phyloP scores from a whole-genome alignment of 192 early-diverging fungal genomes.

The Geranomyces michiganensis region DNA sequence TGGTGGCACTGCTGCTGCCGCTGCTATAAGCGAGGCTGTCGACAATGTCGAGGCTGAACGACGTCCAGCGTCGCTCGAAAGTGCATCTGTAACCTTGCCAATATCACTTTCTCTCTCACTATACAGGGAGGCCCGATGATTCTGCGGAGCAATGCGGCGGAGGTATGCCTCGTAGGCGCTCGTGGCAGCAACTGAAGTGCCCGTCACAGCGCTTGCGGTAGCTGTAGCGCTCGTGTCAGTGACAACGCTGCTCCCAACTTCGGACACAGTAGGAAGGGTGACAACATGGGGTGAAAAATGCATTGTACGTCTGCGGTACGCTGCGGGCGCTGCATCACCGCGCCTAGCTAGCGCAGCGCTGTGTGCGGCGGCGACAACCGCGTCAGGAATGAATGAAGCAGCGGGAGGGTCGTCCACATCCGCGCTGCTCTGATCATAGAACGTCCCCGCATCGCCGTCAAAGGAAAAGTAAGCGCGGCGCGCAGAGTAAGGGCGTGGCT shows the following conservation, averaged over 20 bases:
- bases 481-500: background rate
- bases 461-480: conserved; percentile 1
- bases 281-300: background rate
- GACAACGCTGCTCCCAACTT: background rate
- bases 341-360: background rate
- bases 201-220: too few species aligned
- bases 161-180: conserved; percentile 3
- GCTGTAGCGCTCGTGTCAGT: too few species aligned
- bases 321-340: background rate
- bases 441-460: background rate
- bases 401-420: background rate
- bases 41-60: too few species aligned
- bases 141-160: background rate
- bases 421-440: background rate
- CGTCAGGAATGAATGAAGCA: background rate
- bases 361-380: background rate
- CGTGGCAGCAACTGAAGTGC: too few species aligned
- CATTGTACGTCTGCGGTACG: conserved; percentile 3
- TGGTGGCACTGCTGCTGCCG: too few species aligned
- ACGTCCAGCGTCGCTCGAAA: too few species aligned
- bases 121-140: too few species aligned
- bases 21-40: too few species aligned
- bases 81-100: too few species aligned
- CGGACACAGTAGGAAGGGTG: background rate
- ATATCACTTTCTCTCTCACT: too few species aligned